Percentiles rank a stretch among this genome's conserved stretches.
These are phyloP conservation scores for Agarophyton chilense DNA, from an alignment of 23 red algal species.

Conservation along the genomic window DNA sequence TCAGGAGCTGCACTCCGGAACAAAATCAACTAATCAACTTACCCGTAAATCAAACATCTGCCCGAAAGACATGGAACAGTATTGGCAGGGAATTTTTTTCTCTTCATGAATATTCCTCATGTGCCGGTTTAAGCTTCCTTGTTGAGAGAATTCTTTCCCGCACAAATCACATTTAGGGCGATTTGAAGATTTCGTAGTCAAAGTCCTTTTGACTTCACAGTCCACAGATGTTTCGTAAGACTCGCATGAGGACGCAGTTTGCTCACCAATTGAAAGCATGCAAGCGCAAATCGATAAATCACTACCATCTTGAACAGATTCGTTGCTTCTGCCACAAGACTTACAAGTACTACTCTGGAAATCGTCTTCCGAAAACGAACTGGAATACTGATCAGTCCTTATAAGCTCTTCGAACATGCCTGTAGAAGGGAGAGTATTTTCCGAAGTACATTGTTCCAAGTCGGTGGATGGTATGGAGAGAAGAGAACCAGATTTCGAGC, in stretches of 20 bases:
- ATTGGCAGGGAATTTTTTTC: slow-evolving; percentile 63
- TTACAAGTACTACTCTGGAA: not conserved
- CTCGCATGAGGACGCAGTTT: not conserved
- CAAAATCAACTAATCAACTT: slow-evolving; percentile 21
- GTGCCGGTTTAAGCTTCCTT: slow-evolving; percentile 65
- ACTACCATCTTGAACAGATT: not conserved
- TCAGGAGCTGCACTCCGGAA: not conserved
- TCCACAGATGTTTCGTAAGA: not conserved
- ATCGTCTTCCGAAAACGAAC: not conserved
- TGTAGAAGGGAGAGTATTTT: not conserved
- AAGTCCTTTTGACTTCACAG: not conserved
- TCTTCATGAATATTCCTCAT: slow-evolving; percentile 68
- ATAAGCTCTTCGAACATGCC: not conserved
- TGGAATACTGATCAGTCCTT: not conserved
- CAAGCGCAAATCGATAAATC: slow-evolving; percentile 2
- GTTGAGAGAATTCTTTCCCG: slow-evolving; percentile 54
- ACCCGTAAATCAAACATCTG: slow-evolving; percentile 75
- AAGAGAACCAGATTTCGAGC: not conserved
- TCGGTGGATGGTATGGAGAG: not conserved
- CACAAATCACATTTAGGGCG: slow-evolving; percentile 33
- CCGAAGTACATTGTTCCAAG: not conserved
- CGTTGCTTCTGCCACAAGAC: not conserved
- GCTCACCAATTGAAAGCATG: not conserved
- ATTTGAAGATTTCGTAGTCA: not conserved
- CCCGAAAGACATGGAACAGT: slow-evolving; percentile 58